Base-by-base conservation (phyloP, 2,329 filamentous ascomycete genomes). In the Alternaria solani region DNA sequence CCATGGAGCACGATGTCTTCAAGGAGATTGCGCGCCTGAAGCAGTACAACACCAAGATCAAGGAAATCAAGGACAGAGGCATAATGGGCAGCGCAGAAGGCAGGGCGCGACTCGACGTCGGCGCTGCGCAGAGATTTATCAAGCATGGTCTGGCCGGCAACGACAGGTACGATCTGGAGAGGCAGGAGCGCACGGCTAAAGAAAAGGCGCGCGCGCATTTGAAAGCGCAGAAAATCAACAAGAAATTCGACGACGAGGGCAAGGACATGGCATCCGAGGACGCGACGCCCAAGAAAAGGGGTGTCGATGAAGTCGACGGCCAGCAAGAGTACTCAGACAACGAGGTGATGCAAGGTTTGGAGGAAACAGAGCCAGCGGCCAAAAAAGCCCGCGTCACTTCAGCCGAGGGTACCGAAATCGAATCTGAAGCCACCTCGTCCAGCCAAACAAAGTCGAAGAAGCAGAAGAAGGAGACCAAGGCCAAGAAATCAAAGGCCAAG, bases 21-120 rank as follows among this genome's bases (percentile, higher is more conserved):
- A 86, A 86, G 60, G 95, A 99, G 81, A 86, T 99, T 64, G 90
- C 88, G 59, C 89, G 95, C 57, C 89, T 98, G 55, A 93, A 90
- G 78, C 91, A 93, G 75, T 98, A 98, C 79, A 96, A 97, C 80
- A 88, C 87, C 61, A 99, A 98, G 82, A 94, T 98, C 76, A 92
- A 95, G 74, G 83, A 84, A 14, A 86, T 88, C 3, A 93, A 97
- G 78, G 66, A 66, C 20, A 44, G 59, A 1, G 55, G 59, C 3
- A 51, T 51, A 11, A 51, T 60, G 28, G 86, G 87, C 44, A 1
- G 84, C 85, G 54, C 83, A 87, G 71, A 84, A 85, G 53, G 49
- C 14, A 34, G 57, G 26, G 57, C 57, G 48, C 51, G 48, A 32
- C 85, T 91, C 25, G 86, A 97, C 74, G 94, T 91, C 69, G 87